Percentiles rank a stretch among this genome's conserved stretches.
phyloP scores from a whole-genome alignment of 164 flowering plant species.

The Vitis amurensis region DNA sequence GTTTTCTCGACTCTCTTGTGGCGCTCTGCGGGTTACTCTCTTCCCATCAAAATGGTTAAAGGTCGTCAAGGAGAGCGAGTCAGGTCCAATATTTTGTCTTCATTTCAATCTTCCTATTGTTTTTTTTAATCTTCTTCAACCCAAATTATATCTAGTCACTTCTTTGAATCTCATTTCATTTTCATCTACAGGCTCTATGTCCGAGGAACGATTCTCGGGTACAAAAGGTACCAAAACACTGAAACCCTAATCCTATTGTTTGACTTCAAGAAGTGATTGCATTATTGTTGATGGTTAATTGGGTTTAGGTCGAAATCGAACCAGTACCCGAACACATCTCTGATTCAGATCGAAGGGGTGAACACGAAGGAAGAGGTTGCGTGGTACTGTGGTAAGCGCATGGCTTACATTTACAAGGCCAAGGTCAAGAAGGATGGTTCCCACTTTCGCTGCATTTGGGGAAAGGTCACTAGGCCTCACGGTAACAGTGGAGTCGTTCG shows the following conservation, averaged over 20 bases:
- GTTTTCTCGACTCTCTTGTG: too few species aligned
- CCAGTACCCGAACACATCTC: slow-evolving; percentile 64
- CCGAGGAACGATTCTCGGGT: slow-evolving; percentile 57
- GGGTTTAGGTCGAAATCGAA: slow-evolving; percentile 55
- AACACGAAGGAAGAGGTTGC: slow-evolving; percentile 61
- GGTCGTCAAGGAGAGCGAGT: slow-evolving; percentile 59
- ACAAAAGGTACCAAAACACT: slow-evolving; percentile 43
- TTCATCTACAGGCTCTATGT: slow-evolving; percentile 44
- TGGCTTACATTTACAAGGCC: slow-evolving; percentile 74
- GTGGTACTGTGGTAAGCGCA: slow-evolving; percentile 58
- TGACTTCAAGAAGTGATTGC: neutral
- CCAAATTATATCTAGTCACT: too few species aligned
- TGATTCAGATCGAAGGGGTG: slow-evolving; percentile 66
- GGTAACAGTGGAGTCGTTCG: slow-evolving; percentile 72
- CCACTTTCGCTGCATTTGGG: slow-evolving; percentile 68
- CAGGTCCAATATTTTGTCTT: slow-evolving; percentile 28
- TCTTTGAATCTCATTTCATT: neutral
- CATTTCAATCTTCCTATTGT: neutral
- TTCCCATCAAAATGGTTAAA: slow-evolving; percentile 41
- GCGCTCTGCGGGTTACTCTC: too few species aligned
- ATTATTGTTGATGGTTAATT: neutral
- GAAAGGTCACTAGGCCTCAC: slow-evolving; percentile 64
- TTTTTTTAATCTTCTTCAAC: neutral
- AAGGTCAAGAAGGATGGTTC: slow-evolving; percentile 53
- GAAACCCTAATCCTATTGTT: neutral